Base-by-base conservation (phyloP, 2,329 filamentous ascomycete genomes). In the Monosporascus sp. region DNA sequence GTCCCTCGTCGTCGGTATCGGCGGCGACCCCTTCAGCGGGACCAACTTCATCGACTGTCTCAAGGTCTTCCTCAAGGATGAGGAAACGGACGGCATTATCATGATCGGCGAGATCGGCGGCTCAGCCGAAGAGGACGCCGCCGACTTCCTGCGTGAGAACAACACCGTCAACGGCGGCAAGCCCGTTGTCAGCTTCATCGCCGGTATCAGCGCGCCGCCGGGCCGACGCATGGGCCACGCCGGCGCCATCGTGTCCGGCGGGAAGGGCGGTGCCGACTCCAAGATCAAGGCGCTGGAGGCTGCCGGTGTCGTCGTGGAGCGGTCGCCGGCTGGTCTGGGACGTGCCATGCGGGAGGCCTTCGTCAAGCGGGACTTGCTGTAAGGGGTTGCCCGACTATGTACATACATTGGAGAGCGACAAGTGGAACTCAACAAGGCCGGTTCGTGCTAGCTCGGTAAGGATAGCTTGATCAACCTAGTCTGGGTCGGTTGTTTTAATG, bases 11-110 rank as follows among this genome's bases (percentile, higher is more conserved):
- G 90, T 99, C 68, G 94, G 94, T 70, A 97, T 99, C 67, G 94
- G 94, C 61, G 94, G 94, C 78, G 94, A 99, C 78, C 94, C 94
- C 66, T 99, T 99, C 83, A 93, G 88, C 69, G 94, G 94, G 66
- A 97, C 94, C 76, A 97, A 96, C 85, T 99, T 97, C 82, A 97
- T 99, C 77, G 94, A 99, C 84, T 97, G 93, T 83, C 83, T 99
- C 66, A 89, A 90, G 71, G 91, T 97, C 71, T 99, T 99, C 85
- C 85, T 96, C 66, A 82, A 95, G 74, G 94, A 99, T 74, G 83
- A 88, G 73, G 91, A 96, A 79, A 99, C 94, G 40, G 94, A 99
- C 72, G 94, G 94, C 71, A 97, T 99, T 78, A 97, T 99, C 80
- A 97, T 99, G 94, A 97, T 99, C 73, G 94, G 94, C 71, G 94